Evolutionary conservation across 208 protist genomes (phyloP).

Genomic region (Leishmania major): DNA sequence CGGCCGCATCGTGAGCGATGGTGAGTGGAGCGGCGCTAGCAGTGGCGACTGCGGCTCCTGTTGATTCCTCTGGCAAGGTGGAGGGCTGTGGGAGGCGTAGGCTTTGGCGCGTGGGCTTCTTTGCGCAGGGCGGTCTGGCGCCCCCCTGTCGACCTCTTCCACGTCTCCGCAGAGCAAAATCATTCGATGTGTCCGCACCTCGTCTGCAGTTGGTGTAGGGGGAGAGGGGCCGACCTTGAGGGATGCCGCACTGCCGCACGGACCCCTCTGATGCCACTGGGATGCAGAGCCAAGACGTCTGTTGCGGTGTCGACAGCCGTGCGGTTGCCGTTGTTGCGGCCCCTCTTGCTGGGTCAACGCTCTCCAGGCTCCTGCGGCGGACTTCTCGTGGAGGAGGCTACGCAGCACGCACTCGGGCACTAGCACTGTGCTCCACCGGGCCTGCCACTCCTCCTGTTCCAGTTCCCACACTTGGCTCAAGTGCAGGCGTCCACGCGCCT

Average conservation of each 20-base stretch:
- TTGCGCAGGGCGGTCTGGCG: background rate
- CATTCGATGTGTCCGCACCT: background rate
- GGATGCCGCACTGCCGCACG: background rate
- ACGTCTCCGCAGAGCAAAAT: slow-evolving; percentile 1
- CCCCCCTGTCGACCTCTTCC: background rate
- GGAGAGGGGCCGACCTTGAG: background rate
- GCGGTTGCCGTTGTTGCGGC: background rate
- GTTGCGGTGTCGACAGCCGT: background rate
- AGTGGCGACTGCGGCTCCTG: background rate
- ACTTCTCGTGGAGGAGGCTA: background rate
- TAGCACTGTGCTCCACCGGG: slow-evolving; percentile 14
- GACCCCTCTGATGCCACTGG: background rate
- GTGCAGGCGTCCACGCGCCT: slow-evolving; percentile 1
- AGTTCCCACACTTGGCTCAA: slow-evolving; percentile 2
- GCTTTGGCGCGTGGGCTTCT: background rate
- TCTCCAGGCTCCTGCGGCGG: background rate
- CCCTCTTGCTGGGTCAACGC: background rate
- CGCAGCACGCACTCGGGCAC: slow-evolving; percentile 29
- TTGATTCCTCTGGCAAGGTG: slow-evolving; percentile 1
- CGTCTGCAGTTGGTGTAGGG: background rate
- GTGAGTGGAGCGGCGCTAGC: background rate
- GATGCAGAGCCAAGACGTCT: background rate
- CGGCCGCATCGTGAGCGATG: background rate
- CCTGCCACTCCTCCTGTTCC: slow-evolving; percentile 19
- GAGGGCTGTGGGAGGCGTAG: background rate